Base-by-base conservation (phyloP, 768 basidiomycete genomes). In the Lentinula aciculospora region DNA sequence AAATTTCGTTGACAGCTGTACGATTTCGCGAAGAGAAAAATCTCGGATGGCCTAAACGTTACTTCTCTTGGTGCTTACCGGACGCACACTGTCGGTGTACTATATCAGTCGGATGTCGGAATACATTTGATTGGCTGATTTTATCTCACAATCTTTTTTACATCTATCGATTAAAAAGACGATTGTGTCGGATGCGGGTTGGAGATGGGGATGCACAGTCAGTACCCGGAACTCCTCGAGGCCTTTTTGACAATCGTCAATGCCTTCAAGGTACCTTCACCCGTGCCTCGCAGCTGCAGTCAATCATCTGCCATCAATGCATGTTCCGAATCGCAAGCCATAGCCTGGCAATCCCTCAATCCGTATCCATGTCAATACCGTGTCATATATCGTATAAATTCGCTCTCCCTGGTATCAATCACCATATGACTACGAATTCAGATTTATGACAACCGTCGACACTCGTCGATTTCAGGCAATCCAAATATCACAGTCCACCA, bases 21-120 rank as follows among this genome's bases (percentile, higher is more conserved):
- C 28, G 25, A 25, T 49, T 23, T 34, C n/a, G 47, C 47, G 47
- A 49, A 34, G n/a, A 60, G 32, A 46, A 47, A 23, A 27, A 29
- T 45, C 31, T 57, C 55, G 36, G 36, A 23, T 36, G 53, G 56
- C 19, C 48, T 56, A 45, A 23, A 44, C 19, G 2, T 46, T 50
- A 48, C 32, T 42, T 57, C 62, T 12, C 46, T 39, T 37, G 50
- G 27, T 55, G 19, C 25, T 19, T n/a, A 28, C 59, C 28, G 40
- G 27, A 47, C 44, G 42, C 32, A 23, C 44, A 49, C 21, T 21
- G 32, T 34, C 32, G 32, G 32, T 29, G 21, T 8, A n/a, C 21
- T 34, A 49, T 31, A 34, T 27, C 3, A 49, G 21, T 28, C 28
- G 27, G 28, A 34, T 49, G 47, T 27, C 28, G 27, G 32, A n/a